Base-by-base conservation (phyloP, 371 early-diverging fungal genomes). In the Zychaea mexicana region DNA sequence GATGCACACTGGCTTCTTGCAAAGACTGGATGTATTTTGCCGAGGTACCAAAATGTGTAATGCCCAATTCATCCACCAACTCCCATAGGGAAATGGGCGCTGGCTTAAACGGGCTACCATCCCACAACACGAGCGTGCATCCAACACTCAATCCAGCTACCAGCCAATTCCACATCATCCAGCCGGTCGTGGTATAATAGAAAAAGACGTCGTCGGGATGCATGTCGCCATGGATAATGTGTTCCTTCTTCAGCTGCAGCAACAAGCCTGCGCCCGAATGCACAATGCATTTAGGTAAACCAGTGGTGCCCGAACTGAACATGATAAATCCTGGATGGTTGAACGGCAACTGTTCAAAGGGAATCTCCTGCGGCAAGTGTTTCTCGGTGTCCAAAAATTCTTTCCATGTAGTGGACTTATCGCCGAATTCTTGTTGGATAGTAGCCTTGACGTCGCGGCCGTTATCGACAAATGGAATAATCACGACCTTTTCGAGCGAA, bases 131-230 rank as follows among this genome's bases (percentile, higher is more conserved):
- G 38, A 96, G 83, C 1, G 96, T 92, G 10, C 84, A 70, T 27
- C 96, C 97, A 12, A 90, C 78, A 30, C 88, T 79, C n/a, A 96
- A 71, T 10, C 86, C 96, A 15, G 88, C 75, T 0, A 96, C 87
- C 24, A 97, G 86, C 97, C 97, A 98, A 76, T 98, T 96, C 98
- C 98, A 98, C 98, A 98, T 98, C 98, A 98, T 98, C 98, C 97
- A 96, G 8, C 96, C 96, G 0, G 96, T 96, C 0, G 97, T 98
- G 0, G 98, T 95, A 74, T 97, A 98, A 66, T 98, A 94, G 67
- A 98, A 91, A 63, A 94, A 79, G 0, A 94, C 88, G 68, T 97
- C 98, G 7, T 86, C 78, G 1, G 84, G 71, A 0, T 71, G 79
- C 72, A 96, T 77, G 49, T 90, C 85, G 27, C 93, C 93, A 57